These are phyloP conservation scores for Chlorella ohadii DNA, from an alignment of 139 green algal genomes.

Conservation along the genomic window DNA sequence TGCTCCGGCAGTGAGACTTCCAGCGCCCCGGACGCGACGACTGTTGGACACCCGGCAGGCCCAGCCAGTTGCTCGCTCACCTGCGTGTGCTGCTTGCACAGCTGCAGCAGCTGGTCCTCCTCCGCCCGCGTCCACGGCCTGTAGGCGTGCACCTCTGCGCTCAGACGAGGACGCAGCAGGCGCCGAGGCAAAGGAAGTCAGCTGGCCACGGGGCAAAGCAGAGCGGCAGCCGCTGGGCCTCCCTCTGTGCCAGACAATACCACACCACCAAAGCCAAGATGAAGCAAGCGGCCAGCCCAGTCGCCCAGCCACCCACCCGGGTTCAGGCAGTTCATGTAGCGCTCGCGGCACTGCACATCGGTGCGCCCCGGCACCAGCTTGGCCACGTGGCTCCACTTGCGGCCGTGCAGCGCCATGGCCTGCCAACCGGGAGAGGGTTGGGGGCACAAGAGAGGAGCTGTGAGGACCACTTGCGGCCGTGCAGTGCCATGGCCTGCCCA, in stretches of 20 bases:
- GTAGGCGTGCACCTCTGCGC: slow-evolving; percentile 8
- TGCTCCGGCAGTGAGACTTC: not conserved
- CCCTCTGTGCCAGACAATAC: too few relatives aligned
- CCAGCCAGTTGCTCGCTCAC: not conserved
- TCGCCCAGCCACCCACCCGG: slow-evolving; percentile 16
- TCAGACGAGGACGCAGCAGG: too few relatives aligned
- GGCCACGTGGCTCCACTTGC: slow-evolving; percentile 46
- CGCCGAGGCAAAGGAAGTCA: too few relatives aligned
- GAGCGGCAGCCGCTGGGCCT: too few relatives aligned
- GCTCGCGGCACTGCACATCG: slow-evolving; percentile 38
- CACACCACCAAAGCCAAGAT: too few relatives aligned
- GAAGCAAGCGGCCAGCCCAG: too few relatives aligned
- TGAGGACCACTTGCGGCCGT: too few relatives aligned
- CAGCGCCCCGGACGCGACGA: not conserved
- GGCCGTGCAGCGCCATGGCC: slow-evolving; percentile 42
- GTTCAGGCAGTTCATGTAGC: slow-evolving; percentile 48
- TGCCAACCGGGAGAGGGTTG: too few relatives aligned
- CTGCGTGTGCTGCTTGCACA: slow-evolving; percentile 16
- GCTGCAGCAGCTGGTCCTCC: slow-evolving; percentile 6
- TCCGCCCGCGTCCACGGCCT: not conserved
- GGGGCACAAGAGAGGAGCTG: too few relatives aligned
- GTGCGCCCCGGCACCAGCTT: slow-evolving; percentile 43
- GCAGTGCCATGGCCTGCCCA: too few relatives aligned
- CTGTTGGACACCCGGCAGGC: too few relatives aligned
- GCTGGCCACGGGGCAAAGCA: too few relatives aligned